A percentile compares a stretch with the other conserved stretches of the same genome.
Conservation (phyloP, 2,329 filamentous ascomycete species). For the Zymoseptoria passerinii region DNA sequence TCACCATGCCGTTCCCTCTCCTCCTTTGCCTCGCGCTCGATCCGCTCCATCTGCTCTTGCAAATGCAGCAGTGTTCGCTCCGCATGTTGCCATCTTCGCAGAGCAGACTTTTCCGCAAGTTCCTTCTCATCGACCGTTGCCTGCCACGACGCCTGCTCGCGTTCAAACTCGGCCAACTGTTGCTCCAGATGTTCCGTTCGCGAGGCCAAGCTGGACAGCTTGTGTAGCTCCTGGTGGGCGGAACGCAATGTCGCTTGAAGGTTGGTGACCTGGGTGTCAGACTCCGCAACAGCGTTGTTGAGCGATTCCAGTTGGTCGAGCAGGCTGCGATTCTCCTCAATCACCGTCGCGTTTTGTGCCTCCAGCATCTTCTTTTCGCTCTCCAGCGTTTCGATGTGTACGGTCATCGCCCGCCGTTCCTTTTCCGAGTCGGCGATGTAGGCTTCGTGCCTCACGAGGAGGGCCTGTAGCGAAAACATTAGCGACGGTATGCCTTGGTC, state of each 20-base stretch:
- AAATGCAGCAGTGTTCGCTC: slow-evolving; percentile 70
- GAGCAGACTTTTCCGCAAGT: slow-evolving; percentile 68
- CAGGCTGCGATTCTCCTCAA: slow-evolving; percentile 73
- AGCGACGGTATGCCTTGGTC: slow-evolving; percentile 44
- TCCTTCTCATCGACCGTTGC: slow-evolving; percentile 57
- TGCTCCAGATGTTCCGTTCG: slow-evolving; percentile 72
- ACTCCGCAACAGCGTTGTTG: slow-evolving; percentile 69
- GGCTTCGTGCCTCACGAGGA: slow-evolving; percentile 84
- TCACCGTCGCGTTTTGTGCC: slow-evolving; percentile 64
- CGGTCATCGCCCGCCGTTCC: slow-evolving; percentile 65
- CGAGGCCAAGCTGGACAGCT: slow-evolving; percentile 63
- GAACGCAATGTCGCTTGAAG: slow-evolving; percentile 69
- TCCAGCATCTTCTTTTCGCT: slow-evolving; percentile 61
- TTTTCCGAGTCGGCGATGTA: slow-evolving; percentile 89
- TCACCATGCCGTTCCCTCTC: slow-evolving; percentile 77
- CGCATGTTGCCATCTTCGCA: slow-evolving; percentile 77
- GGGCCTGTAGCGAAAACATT: slow-evolving; percentile 70
- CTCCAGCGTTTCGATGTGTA: slow-evolving; percentile 69
- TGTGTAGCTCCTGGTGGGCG: slow-evolving; percentile 68
- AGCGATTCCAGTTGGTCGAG: slow-evolving; percentile 77
- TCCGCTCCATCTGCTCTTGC: slow-evolving; percentile 78
- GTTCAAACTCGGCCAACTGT: slow-evolving; percentile 70
- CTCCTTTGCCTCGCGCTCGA: slow-evolving; percentile 73
- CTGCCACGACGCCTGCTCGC: slow-evolving; percentile 69
- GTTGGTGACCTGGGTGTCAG: slow-evolving; percentile 68